phyloP scores from a whole-genome alignment of 257 asterid species.

The Solanum rostratum region DNA sequence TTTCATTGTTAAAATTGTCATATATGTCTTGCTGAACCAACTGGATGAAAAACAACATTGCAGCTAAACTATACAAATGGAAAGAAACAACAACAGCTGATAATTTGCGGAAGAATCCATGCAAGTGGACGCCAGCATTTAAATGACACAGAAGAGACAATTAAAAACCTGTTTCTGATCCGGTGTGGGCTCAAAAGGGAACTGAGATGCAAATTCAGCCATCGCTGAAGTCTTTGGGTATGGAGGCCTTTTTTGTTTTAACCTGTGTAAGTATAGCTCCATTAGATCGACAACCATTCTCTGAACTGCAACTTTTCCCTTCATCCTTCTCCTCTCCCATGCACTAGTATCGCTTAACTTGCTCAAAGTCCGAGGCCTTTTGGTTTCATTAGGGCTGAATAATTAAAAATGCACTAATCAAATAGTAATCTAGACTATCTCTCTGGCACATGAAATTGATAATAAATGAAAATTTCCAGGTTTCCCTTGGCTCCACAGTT shows the following conservation, averaged over 20 bases:
- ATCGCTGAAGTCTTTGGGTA: slow-evolving; percentile 53
- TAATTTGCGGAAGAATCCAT: not conserved
- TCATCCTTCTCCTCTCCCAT: slow-evolving; percentile 91
- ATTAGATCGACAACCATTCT: slow-evolving; percentile 95
- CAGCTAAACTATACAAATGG: not conserved
- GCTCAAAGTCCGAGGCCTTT: slow-evolving; percentile 72
- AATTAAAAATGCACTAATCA: slow-evolving; percentile 1
- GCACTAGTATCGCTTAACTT: slow-evolving; percentile 74
- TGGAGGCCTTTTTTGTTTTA: slow-evolving; percentile 81
- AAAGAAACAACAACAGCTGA: not conserved
- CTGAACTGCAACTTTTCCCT: slow-evolving; percentile 98
- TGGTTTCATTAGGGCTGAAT: slow-evolving; percentile 74
- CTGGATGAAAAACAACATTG: not conserved
- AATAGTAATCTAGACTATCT: not conserved
- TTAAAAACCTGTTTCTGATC: slow-evolving; percentile 74
- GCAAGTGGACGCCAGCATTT: not conserved
- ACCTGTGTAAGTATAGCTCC: slow-evolving; percentile 92
- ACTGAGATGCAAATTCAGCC: slow-evolving; percentile 67
- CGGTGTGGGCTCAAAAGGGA: slow-evolving; percentile 81
- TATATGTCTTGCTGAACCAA: not conserved
- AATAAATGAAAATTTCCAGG: not conserved
- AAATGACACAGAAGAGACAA: not conserved
- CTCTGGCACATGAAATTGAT: not conserved
- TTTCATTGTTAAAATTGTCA: not conserved
- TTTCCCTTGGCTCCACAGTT: not conserved